Evolutionary conservation across 768 basidiomycete genomes (phyloP).

Genomic region (Collybia sordida): DNA sequence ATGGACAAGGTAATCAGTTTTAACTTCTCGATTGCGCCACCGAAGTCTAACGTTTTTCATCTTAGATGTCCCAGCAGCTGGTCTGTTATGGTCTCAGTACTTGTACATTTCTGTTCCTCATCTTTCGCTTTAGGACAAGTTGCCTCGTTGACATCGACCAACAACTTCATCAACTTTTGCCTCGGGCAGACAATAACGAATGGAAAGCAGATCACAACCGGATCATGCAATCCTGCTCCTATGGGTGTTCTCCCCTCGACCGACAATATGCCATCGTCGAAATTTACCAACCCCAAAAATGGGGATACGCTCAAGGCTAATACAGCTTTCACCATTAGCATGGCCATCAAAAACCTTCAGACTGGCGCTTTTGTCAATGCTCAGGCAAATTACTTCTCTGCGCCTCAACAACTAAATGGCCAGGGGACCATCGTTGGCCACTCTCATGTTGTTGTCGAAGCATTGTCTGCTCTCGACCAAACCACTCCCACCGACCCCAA

Average conservation of each 20-base stretch:
- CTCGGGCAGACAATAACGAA: slow-evolving; percentile 54
- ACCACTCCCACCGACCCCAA: slow-evolving; percentile 49
- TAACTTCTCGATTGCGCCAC: not conserved
- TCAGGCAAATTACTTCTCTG: slow-evolving; percentile 45
- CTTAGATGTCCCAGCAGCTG: not conserved
- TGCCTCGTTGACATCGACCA: slow-evolving; percentile 57
- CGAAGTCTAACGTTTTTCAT: not conserved
- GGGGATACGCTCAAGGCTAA: slow-evolving; percentile 40
- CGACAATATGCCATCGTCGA: slow-evolving; percentile 51
- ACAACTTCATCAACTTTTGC: slow-evolving; percentile 79
- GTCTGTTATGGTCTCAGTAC: not conserved
- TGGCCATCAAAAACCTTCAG: slow-evolving; percentile 43
- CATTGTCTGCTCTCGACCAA: slow-evolving; percentile 44
- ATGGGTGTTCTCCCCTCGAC: slow-evolving; percentile 58
- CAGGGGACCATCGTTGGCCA: slow-evolving; percentile 59
- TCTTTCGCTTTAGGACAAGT: slow-evolving; percentile 39
- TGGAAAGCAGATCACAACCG: slow-evolving; percentile 37
- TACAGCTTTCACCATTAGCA: slow-evolving; percentile 48
- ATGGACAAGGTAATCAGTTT: slow-evolving; percentile 39
- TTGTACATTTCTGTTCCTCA: not conserved
- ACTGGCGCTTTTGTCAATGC: slow-evolving; percentile 58
- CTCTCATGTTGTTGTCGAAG: slow-evolving; percentile 61
- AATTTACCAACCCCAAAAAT: slow-evolving; percentile 50
- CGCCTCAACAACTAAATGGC: slow-evolving; percentile 51
- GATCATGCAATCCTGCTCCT: slow-evolving; percentile 52